These are phyloP conservation scores for Mycocentrospora acerina DNA, from an alignment of 2,329 filamentous ascomycete genomes.

Conservation along the genomic window DNA sequence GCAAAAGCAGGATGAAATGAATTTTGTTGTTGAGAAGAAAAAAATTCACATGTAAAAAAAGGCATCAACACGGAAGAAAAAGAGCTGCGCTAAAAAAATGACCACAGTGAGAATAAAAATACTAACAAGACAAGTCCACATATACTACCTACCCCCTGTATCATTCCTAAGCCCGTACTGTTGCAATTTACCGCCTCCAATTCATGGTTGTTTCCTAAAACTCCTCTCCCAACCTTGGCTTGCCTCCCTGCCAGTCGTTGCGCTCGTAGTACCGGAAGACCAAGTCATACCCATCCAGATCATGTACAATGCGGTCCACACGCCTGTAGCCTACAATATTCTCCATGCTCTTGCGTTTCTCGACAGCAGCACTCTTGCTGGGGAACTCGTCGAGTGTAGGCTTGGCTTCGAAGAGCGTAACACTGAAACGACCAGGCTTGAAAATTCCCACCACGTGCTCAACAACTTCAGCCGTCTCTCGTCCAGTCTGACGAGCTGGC, in stretches of 20 bases:
- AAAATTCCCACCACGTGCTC: conserved; percentile 95
- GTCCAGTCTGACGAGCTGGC: conserved; percentile 81
- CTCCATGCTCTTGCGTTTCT: conserved; percentile 61
- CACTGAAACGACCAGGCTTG: conserved; percentile 94
- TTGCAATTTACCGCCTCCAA: neutral
- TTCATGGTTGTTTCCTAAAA: neutral
- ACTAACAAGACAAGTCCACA: too few relatives aligned
- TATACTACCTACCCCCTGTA: too few relatives aligned
- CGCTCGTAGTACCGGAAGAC: conserved; percentile 96
- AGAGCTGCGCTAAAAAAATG: too few relatives aligned
- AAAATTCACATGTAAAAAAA: too few relatives aligned
- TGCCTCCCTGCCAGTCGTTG: conserved; percentile 73
- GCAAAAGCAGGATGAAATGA: too few relatives aligned
- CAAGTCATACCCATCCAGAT: conserved; percentile 94
- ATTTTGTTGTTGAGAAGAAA: too few relatives aligned
- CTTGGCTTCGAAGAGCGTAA: conserved; percentile 95
- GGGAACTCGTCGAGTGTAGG: conserved; percentile 47
- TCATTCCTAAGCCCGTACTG: too few relatives aligned
- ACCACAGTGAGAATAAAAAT: too few relatives aligned
- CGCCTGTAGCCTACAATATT: conserved; percentile 81
- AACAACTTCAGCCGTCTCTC: conserved; percentile 86
- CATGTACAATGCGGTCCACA: conserved; percentile 92
- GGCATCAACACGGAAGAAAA: too few relatives aligned
- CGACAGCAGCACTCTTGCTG: conserved; percentile 42
- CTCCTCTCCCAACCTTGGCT: conserved; percentile 61